These are phyloP conservation scores for Babesia ovis DNA, from an alignment of 169 alveolate species.

Conservation along the genomic window DNA sequence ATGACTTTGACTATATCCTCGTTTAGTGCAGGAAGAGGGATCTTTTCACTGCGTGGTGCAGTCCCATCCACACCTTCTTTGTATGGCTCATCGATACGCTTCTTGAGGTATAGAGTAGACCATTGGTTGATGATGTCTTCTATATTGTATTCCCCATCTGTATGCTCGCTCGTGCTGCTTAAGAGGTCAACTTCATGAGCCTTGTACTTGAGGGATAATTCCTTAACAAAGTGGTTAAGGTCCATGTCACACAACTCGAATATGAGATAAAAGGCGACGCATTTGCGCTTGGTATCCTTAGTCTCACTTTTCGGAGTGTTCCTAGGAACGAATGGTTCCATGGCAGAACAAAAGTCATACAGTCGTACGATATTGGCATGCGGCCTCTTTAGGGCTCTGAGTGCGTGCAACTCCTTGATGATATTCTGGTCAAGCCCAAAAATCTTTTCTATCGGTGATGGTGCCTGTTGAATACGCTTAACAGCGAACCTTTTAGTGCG, in stretches of 20 bases:
- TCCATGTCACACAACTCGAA: constrained; percentile 73
- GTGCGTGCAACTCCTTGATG: constrained; percentile 69
- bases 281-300: constrained; percentile 29
- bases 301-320: not conserved
- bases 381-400: constrained; percentile 59
- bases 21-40: constrained; percentile 73
- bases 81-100: constrained; percentile 16
- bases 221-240: constrained; percentile 54
- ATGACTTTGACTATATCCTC: constrained; percentile 76
- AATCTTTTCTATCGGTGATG: constrained; percentile 61
- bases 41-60: constrained; percentile 13
- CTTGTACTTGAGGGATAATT: constrained; percentile 34
- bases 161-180: constrained; percentile 34
- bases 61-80: constrained; percentile 1
- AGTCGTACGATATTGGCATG: constrained; percentile 64
- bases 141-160: constrained; percentile 45
- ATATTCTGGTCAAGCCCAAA: constrained; percentile 70
- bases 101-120: constrained; percentile 47
- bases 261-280: constrained; percentile 59
- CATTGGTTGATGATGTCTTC: constrained; percentile 63
- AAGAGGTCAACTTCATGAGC: constrained; percentile 55
- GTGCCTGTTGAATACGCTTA: constrained; percentile 65
- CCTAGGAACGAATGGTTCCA: constrained; percentile 30
- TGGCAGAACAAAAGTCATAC: constrained; percentile 69
- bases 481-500: constrained; percentile 60